A percentile compares a stretch with the other conserved stretches of the same genome.
phyloP scores from a whole-genome alignment of 768 basidiomycete genomes.

The Heimioporus sp. region DNA sequence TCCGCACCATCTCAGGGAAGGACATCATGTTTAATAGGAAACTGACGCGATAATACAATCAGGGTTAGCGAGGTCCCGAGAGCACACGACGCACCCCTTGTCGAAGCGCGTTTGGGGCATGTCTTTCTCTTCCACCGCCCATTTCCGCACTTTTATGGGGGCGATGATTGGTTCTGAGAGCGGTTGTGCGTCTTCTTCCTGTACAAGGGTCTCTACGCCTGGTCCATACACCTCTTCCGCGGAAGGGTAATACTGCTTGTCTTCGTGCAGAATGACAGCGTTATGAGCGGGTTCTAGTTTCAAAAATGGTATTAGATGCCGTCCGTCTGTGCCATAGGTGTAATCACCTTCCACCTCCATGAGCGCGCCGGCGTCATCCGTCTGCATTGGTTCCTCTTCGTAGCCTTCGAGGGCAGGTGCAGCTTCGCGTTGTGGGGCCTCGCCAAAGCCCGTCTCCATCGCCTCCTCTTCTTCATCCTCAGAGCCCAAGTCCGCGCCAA shows the following conservation, averaged over 20 bases:
- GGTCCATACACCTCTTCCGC: conserved; percentile 90
- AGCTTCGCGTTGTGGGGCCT: conserved; percentile 34
- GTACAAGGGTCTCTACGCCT: conserved; percentile 94
- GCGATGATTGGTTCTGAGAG: conserved; percentile 93
- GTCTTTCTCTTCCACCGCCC: conserved; percentile 92
- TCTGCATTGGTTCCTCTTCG: conserved; percentile 65
- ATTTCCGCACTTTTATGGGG: conserved; percentile 92
- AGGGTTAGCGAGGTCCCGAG: conserved; percentile 1
- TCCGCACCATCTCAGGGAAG: conserved; percentile 93
- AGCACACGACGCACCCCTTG: conserved; percentile 66
- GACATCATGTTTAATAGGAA: conserved; percentile 90
- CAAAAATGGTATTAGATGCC: conserved; percentile 5
- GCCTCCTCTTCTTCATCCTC: conserved; percentile 62
- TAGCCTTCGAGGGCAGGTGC: conserved; percentile 77
- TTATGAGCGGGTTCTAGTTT: conserved; percentile 70
- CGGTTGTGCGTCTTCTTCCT: conserved; percentile 97
- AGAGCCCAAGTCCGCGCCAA: conserved; percentile 91
- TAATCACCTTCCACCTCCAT: conserved; percentile 84
- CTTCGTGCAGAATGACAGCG: conserved; percentile 89
- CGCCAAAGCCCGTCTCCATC: conserved; percentile 49
- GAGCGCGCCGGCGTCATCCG: conserved; percentile 57
- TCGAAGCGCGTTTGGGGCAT: conserved; percentile 98
- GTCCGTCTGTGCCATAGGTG: background rate
- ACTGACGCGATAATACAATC: conserved; percentile 40
- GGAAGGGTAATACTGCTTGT: conserved; percentile 97